Percentiles rank a stretch among this genome's conserved stretches.
These are phyloP conservation scores for Arthrobotrys megalospora DNA, from an alignment of 2,329 filamentous ascomycete species.

Conservation along the genomic window DNA sequence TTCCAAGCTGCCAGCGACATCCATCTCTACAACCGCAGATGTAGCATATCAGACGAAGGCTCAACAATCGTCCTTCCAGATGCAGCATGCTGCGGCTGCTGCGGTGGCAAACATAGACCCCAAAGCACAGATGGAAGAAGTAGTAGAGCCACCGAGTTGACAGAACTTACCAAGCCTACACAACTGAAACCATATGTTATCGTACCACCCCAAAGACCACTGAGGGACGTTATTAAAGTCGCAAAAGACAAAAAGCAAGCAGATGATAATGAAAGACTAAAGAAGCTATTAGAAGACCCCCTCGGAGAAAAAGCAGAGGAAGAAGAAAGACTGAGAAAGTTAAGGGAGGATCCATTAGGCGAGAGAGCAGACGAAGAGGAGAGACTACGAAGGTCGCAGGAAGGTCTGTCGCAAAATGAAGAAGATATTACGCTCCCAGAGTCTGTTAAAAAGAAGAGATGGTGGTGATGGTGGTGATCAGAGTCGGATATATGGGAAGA, in stretches of 20 bases:
- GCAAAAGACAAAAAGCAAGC: conserved; percentile 9
- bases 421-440: background rate
- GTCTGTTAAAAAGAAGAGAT: background rate
- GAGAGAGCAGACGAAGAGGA: conserved; percentile 19
- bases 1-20: conserved; percentile 17
- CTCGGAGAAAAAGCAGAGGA: conserved; percentile 14
- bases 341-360: conserved; percentile 7
- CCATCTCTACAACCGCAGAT: background rate
- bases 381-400: background rate
- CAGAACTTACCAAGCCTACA: background rate
- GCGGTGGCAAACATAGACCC: conserved; percentile 5
- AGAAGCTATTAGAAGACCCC: conserved; percentile 9
- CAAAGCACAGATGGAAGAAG: background rate
- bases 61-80: conserved; percentile 8
- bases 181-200: conserved; percentile 5
- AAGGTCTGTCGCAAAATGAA: background rate
- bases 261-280: background rate
- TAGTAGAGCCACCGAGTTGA: background rate
- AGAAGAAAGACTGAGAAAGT: conserved; percentile 19
- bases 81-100: conserved; percentile 13
- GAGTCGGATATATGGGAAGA: background rate
- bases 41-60: conserved; percentile 9
- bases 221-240: conserved; percentile 7
- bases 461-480: background rate
- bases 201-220: background rate